Percentiles rank a stretch among this genome's conserved stretches.
Conservation (phyloP, 2,329 filamentous ascomycete species). For the Escovopsis sp. region DNA sequence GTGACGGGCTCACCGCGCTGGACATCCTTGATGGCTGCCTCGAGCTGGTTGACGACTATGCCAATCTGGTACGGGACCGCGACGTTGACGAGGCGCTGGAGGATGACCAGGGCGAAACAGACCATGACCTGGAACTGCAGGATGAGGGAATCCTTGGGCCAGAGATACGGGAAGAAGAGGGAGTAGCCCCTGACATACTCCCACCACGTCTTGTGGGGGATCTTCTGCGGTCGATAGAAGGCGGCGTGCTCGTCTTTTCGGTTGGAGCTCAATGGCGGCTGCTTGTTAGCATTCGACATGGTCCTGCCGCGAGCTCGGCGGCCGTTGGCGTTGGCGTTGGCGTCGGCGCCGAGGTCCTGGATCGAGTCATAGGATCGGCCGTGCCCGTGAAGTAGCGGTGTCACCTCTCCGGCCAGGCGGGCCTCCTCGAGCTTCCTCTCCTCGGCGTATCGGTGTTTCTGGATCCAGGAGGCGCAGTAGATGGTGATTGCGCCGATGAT, state of each 20-base stretch:
- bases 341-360: conserved; percentile 10
- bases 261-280: conserved; percentile 13
- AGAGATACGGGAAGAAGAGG: conserved; percentile 90
- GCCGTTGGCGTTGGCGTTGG: conserved; percentile 10
- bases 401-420: conserved; percentile 37
- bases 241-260: conserved; percentile 51
- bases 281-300: conserved; percentile 24
- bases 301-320: conserved; percentile 21
- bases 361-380: conserved; percentile 21
- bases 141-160: conserved; percentile 65
- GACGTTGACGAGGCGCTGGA: conserved; percentile 75
- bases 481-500: conserved; percentile 44
- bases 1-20: conserved; percentile 21
- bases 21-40: conserved; percentile 34
- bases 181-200: conserved; percentile 88
- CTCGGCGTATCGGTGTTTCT: conserved; percentile 24
- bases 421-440: conserved; percentile 22
- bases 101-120: conserved; percentile 66
- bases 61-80: conserved; percentile 73
- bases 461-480: conserved; percentile 26
- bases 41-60: conserved; percentile 60
- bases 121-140: conserved; percentile 67
- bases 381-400: conserved; percentile 43
- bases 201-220: conserved; percentile 85
- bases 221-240: conserved; percentile 78